These are phyloP conservation scores for Verticillium alfalfae DNA, from an alignment of 2,329 filamentous ascomycete species.

Conservation along the genomic window DNA sequence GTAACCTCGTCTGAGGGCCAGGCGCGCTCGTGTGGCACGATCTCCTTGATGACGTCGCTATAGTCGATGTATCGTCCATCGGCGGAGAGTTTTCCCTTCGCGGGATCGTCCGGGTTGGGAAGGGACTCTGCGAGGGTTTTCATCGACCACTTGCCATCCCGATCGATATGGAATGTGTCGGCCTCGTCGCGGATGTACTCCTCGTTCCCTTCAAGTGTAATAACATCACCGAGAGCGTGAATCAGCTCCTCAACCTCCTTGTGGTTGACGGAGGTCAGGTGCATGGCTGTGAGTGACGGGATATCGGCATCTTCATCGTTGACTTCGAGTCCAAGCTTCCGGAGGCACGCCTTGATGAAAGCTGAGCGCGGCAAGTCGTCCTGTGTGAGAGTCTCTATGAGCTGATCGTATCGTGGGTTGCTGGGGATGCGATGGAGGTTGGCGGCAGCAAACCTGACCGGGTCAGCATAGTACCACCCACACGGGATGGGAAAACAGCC, in stretches of 20 bases:
- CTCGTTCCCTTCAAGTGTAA: slow-evolving; percentile 59
- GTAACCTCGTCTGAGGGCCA: slow-evolving; percentile 69
- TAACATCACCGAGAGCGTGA: slow-evolving; percentile 59
- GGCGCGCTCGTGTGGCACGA: slow-evolving; percentile 65
- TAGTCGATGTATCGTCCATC: slow-evolving; percentile 59
- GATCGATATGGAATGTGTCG: slow-evolving; percentile 75
- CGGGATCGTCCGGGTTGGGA: slow-evolving; percentile 41
- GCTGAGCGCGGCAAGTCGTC: slow-evolving; percentile 65
- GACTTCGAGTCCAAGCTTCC: slow-evolving; percentile 76
- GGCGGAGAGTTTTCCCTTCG: slow-evolving; percentile 2
- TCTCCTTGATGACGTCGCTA: slow-evolving; percentile 63
- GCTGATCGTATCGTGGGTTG: slow-evolving; percentile 60
- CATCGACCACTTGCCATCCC: slow-evolving; percentile 55
- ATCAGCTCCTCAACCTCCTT: slow-evolving; percentile 64
- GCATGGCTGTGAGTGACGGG: slow-evolving; percentile 75
- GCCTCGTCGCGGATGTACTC: slow-evolving; percentile 75
- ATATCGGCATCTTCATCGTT: slow-evolving; percentile 63
- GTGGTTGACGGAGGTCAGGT: slow-evolving; percentile 67
- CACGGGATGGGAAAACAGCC: slow-evolving; percentile 5
- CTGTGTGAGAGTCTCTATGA: slow-evolving; percentile 61
- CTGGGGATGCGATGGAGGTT: slow-evolving; percentile 68
- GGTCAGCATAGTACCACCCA: not conserved
- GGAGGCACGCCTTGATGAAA: slow-evolving; percentile 75
- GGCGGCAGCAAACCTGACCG: slow-evolving; percentile 67
- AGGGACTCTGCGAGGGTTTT: slow-evolving; percentile 39